A percentile compares a stretch with the other conserved stretches of the same genome.
These are phyloP conservation scores for Pigoraptor vietnamica DNA, from an alignment of 78 protist species.

Conservation along the genomic window DNA sequence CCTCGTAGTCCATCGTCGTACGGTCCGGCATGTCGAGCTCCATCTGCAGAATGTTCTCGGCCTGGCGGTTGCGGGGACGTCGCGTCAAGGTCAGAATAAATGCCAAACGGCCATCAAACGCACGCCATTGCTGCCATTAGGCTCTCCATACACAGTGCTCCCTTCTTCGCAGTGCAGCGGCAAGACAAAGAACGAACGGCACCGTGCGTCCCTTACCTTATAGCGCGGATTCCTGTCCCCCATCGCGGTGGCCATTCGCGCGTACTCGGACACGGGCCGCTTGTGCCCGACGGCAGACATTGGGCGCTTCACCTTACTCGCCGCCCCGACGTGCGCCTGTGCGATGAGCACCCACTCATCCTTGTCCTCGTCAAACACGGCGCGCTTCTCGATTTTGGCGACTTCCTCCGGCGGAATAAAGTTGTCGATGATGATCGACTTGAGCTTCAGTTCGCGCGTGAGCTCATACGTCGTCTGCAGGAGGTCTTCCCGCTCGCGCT, in stretches of 20 bases:
- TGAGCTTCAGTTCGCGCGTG: background rate
- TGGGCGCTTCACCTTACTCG: background rate
- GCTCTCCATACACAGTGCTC: background rate
- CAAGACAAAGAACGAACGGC: no score
- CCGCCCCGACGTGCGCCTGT: background rate
- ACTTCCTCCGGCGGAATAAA: background rate
- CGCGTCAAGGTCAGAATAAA: no score
- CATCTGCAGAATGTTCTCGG: background rate
- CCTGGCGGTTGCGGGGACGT: background rate
- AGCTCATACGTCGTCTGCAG: background rate
- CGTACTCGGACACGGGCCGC: background rate
- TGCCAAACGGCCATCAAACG: no score
- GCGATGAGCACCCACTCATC: background rate
- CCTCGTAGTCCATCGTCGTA: background rate
- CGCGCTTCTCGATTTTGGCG: background rate
- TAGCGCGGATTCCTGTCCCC: background rate
- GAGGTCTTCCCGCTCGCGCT: background rate
- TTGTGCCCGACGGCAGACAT: background rate
- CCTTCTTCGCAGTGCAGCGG: background rate
- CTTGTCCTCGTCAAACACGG: background rate
- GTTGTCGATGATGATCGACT: background rate
- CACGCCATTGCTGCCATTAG: no score
- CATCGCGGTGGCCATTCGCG: background rate
- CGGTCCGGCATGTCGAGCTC: constrained; percentile 1
- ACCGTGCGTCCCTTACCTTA: background rate